Percentiles rank a stretch among this genome's conserved stretches.
Conservation (phyloP, 345 rosid genomes). For the Lenwebbia sp. region DNA sequence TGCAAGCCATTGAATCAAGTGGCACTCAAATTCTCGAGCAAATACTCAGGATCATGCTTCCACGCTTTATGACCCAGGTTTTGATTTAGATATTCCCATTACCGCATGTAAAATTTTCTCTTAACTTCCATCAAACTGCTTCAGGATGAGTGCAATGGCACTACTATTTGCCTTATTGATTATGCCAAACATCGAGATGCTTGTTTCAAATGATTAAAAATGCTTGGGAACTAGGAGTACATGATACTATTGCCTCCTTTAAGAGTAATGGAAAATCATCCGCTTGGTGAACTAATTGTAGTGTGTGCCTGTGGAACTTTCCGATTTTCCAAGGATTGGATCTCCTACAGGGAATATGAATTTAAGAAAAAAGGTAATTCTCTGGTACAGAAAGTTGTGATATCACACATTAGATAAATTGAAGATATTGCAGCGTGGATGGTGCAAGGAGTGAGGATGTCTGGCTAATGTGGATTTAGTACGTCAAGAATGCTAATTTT, state of each 20-base stretch:
- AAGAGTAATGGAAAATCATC: neutral
- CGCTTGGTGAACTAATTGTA: neutral
- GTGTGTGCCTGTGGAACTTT: neutral
- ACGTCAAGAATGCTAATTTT: neutral
- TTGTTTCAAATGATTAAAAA: neutral
- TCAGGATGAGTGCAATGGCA: neutral
- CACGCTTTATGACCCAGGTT: conserved; percentile 93
- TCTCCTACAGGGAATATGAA: neutral
- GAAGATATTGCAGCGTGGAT: neutral
- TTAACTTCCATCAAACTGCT: neutral
- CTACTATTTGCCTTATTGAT: neutral
- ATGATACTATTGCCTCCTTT: neutral
- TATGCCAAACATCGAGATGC: neutral
- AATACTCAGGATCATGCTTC: conserved; percentile 74
- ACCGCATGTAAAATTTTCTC: neutral
- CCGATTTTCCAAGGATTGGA: neutral
- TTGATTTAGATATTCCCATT: neutral
- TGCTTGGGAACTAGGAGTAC: neutral
- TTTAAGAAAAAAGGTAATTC: neutral
- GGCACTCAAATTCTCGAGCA: conserved; percentile 81
- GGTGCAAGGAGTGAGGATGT: neutral
- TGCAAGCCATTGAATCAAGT: conserved; percentile 59
- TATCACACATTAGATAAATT: neutral
- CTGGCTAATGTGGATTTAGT: neutral
- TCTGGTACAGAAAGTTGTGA: neutral